Percentiles rank a stretch among this genome's conserved stretches.
Conservation (phyloP, 169 alveolate species). For the Perkinsus olseni region DNA sequence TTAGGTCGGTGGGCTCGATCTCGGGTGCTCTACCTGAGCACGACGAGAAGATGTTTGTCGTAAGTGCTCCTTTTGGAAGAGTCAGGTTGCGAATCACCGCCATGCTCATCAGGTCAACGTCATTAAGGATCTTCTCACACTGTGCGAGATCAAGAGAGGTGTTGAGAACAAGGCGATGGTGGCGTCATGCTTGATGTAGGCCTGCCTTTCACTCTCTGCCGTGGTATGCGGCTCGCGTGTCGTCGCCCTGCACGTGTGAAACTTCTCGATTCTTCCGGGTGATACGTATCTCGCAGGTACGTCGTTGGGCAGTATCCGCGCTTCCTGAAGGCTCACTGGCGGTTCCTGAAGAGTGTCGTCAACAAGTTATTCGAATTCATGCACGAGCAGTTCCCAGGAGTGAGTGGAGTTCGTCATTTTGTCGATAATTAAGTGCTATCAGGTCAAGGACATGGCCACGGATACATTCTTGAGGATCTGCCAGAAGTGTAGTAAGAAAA, state of each 20-base stretch:
- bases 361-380: slow-evolving; percentile 97
- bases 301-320: slow-evolving; percentile 98
- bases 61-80: slow-evolving; percentile 49
- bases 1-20: slow-evolving; percentile 81
- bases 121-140: slow-evolving; percentile 62
- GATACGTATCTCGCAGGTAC: slow-evolving; percentile 71
- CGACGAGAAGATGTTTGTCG: slow-evolving; percentile 87
- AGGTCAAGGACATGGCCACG: slow-evolving; percentile 91
- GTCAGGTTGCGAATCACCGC: background rate
- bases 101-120: background rate
- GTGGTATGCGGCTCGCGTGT: too few species aligned
- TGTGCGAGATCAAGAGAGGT: slow-evolving; percentile 95
- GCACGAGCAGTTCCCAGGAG: slow-evolving; percentile 98
- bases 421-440: background rate
- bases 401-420: slow-evolving; percentile 24
- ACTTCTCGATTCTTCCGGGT: background rate
- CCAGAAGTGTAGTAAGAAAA: slow-evolving; percentile 76
- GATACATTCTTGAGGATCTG: slow-evolving; percentile 91
- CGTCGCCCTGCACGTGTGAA: too few species aligned
- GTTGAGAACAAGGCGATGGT: slow-evolving; percentile 93
- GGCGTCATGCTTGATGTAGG: slow-evolving; percentile 52
- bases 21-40: slow-evolving; percentile 89
- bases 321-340: slow-evolving; percentile 92
- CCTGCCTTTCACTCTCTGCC: background rate
- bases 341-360: slow-evolving; percentile 92